Conservation (phyloP, 192 early-diverging fungal species). For the Coemansia sp. region DNA sequence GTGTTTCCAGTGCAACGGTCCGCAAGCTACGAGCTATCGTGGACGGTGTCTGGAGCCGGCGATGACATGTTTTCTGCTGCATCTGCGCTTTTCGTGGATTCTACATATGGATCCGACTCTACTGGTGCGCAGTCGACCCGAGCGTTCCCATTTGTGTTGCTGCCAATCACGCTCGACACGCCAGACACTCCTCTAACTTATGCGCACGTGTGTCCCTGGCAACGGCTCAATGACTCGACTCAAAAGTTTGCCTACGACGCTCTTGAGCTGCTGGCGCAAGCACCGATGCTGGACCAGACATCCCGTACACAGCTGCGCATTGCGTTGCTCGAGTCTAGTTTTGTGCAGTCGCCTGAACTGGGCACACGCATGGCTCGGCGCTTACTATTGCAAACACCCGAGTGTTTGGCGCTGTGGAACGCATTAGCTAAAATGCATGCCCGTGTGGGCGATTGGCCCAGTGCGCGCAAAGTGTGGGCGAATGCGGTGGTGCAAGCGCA, state of each 20-base stretch:
- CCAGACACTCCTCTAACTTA: conserved; percentile 28
- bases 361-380: conserved; percentile 6
- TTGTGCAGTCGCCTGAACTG: conserved; percentile 9
- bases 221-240: background rate
- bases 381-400: conserved; percentile 9
- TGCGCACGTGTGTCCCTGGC: conserved; percentile 23
- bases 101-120: background rate
- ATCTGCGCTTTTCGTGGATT: background rate
- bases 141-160: conserved; percentile 21
- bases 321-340: conserved; percentile 26
- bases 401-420: conserved; percentile 33
- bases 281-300: background rate
- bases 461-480: conserved; percentile 36
- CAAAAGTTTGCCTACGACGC: background rate
- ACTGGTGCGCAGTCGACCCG: background rate
- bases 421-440: conserved; percentile 40
- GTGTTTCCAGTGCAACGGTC: conserved; percentile 2
- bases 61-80: background rate
- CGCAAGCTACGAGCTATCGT: conserved; percentile 4
- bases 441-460: conserved; percentile 18
- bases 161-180: conserved; percentile 29
- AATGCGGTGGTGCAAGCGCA: conserved; percentile 1
- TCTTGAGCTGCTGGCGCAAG: conserved; percentile 2
- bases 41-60: conserved; percentile 13
- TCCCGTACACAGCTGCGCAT: conserved; percentile 6